phyloP scores from a whole-genome alignment of 163 green algal species.

The Chloroidium sp. region DNA sequence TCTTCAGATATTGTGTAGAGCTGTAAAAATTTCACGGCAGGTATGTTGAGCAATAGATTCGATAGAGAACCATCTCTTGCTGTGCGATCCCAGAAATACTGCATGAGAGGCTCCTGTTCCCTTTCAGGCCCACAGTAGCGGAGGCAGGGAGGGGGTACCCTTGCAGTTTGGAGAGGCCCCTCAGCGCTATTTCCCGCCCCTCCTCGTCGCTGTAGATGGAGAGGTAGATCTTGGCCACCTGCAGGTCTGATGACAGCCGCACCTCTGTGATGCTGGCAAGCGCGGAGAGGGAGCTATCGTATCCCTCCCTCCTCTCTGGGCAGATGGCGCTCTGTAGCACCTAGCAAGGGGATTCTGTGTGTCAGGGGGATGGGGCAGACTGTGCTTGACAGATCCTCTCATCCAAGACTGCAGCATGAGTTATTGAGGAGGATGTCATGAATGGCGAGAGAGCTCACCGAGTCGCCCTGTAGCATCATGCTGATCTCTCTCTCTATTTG shows the following conservation, averaged over 20 bases:
- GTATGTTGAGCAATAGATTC: no score
- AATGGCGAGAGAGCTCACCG: conserved; percentile 19
- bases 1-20: no score
- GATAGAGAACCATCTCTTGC: no score
- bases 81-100: no score
- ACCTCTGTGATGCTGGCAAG: conserved; percentile 76
- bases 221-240: conserved; percentile 87
- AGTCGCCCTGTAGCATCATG: conserved; percentile 62
- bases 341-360: conserved; percentile 14
- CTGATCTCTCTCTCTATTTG: conserved; percentile 73
- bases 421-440: no score
- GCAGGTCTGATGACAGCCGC: conserved; percentile 72
- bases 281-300: conserved; percentile 54
- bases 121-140: no score
- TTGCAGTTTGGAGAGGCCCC: conserved; percentile 61
- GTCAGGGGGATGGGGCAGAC: neutral
- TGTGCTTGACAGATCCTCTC: neutral
- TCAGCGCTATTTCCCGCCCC: conserved; percentile 66
- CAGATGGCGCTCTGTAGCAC: conserved; percentile 67
- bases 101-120: no score
- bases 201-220: conserved; percentile 76
- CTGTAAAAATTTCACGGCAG: no score
- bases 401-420: no score
- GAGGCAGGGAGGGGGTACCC: conserved; percentile 21
- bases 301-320: conserved; percentile 53